These are phyloP conservation scores for Lanmaoa rubissima DNA, from an alignment of 768 basidiomycete genomes.

Conservation along the genomic window DNA sequence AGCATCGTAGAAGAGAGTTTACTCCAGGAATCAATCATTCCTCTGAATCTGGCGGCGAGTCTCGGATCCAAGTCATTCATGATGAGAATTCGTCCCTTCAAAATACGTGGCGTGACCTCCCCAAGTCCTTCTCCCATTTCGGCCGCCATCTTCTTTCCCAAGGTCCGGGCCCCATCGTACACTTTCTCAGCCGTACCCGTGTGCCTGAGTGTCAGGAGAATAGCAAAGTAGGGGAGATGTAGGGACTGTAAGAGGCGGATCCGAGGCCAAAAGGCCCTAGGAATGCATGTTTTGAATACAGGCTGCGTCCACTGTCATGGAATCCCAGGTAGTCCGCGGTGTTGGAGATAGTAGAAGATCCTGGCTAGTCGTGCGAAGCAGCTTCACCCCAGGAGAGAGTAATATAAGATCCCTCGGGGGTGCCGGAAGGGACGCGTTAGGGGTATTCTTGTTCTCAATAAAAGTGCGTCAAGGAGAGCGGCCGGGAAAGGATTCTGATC, in stretches of 20 bases:
- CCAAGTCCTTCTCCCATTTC: constrained; percentile 40
- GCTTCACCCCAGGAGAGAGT: constrained; percentile 57
- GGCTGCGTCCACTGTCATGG: constrained; percentile 7
- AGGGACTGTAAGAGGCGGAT: constrained; percentile 46
- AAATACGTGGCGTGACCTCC: constrained; percentile 43
- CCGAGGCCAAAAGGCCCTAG: constrained; percentile 47
- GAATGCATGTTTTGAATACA: constrained; percentile 42
- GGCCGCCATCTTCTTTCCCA: constrained; percentile 47
- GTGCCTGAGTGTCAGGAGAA: constrained; percentile 32
- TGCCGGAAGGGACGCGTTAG: constrained; percentile 35
- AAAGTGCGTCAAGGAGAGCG: constrained; percentile 71
- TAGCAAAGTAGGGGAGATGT: constrained; percentile 58
- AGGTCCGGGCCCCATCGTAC: constrained; percentile 48
- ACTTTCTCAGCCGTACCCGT: constrained; percentile 57
- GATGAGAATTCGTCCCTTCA: constrained; percentile 41
- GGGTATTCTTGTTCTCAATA: constrained; percentile 41
- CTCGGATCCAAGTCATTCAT: not conserved
- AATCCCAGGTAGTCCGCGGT: constrained; percentile 31
- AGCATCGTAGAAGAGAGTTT: too few species aligned
- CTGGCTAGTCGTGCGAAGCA: constrained; percentile 37
- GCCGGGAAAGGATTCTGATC: constrained; percentile 65
- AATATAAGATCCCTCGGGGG: constrained; percentile 50
- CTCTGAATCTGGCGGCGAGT: too few species aligned
- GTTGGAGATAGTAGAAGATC: constrained; percentile 38
- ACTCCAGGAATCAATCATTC: too few species aligned